Conservation (phyloP, 2,329 filamentous ascomycete genomes). For the Apiospora rasikravindrae region DNA sequence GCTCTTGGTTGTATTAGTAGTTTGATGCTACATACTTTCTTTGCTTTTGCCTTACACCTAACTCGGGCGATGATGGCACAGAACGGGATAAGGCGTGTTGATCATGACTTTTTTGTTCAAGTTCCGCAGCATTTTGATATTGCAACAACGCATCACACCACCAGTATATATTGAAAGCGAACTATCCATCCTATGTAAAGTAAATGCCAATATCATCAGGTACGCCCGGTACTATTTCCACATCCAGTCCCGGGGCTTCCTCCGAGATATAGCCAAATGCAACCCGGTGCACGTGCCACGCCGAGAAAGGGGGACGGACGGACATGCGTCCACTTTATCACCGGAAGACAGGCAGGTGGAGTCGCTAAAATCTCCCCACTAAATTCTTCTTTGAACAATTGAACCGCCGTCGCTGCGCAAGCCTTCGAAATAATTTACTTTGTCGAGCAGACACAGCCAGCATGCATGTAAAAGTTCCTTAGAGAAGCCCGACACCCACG, state of each 20-base stretch:
- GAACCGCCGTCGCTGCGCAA: background rate
- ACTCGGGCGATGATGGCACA: background rate
- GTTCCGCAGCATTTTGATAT: background rate
- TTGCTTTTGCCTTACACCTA: background rate
- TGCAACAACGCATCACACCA: background rate
- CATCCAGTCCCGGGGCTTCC: background rate
- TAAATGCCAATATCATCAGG: background rate
- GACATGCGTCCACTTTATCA: background rate
- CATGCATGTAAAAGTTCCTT: slow-evolving; percentile 4
- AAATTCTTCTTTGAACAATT: background rate
- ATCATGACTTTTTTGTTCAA: background rate
- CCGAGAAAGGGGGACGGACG: background rate
- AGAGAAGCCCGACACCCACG: background rate
- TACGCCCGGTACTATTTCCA: background rate
- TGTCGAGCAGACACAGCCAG: background rate
- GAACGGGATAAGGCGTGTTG: background rate
- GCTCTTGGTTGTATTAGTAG: background rate
- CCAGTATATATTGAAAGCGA: background rate
- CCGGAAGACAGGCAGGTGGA: background rate
- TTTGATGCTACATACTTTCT: background rate
- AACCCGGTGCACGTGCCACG: background rate
- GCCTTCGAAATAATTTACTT: slow-evolving; percentile 5
- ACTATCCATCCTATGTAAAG: background rate
- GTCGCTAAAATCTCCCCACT: slow-evolving; percentile 8
- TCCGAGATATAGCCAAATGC: background rate